These are phyloP conservation scores for Cardamine resedifolia DNA, from an alignment of 345 rosid species.

Conservation along the genomic window DNA sequence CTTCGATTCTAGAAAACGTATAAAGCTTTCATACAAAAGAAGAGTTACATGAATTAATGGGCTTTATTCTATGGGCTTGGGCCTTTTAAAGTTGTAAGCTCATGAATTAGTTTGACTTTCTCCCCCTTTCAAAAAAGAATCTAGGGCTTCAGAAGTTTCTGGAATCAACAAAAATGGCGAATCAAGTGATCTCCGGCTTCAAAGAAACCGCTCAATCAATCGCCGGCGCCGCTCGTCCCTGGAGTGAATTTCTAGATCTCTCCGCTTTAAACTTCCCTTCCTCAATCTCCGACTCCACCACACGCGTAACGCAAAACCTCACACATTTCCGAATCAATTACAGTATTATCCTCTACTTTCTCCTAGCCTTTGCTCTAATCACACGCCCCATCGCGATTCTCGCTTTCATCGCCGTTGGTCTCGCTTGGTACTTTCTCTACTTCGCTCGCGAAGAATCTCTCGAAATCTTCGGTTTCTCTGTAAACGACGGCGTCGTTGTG, in stretches of 20 bases:
- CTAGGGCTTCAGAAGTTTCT: constrained; percentile 16
- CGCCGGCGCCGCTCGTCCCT: constrained; percentile 42
- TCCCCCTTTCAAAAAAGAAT: not conserved
- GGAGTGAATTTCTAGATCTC: constrained; percentile 50
- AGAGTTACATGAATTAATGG: not conserved
- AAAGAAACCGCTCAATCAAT: constrained; percentile 47
- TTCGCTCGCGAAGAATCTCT: constrained; percentile 49
- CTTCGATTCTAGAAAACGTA: not conserved
- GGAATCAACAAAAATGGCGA: constrained; percentile 22
- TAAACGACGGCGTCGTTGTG: constrained; percentile 45
- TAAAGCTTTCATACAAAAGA: too few relatives aligned
- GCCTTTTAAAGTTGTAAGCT: not conserved
- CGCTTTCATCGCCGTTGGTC: constrained; percentile 38
- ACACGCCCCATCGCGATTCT: constrained; percentile 49
- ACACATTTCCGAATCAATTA: constrained; percentile 56
- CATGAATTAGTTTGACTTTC: not conserved
- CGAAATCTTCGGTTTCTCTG: constrained; percentile 29
- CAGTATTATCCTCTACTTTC: constrained; percentile 40
- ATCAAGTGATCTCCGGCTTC: constrained; percentile 33
- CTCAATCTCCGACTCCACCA: constrained; percentile 48
- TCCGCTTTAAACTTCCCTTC: constrained; percentile 46
- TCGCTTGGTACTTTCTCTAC: constrained; percentile 56
- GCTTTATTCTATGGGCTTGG: not conserved
- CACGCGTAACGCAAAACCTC: constrained; percentile 58
- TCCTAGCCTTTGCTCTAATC: constrained; percentile 46